Evolutionary conservation across 2,329 filamentous ascomycete genomes (phyloP).

Genomic region (Aureobasidium leucospermi): DNA sequence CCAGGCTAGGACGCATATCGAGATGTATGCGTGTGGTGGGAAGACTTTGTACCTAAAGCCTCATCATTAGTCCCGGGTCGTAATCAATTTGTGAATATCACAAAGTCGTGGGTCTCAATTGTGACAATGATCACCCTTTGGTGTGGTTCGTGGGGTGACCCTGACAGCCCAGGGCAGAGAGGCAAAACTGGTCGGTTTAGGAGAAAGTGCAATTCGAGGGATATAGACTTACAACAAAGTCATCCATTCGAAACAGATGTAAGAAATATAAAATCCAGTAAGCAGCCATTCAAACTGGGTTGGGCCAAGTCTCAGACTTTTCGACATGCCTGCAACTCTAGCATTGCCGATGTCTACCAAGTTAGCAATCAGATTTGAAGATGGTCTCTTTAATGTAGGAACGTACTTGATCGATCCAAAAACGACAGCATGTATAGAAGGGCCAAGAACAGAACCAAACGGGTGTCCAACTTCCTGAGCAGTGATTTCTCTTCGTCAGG

Average conservation of each 20-base stretch:
- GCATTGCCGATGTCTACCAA: slow-evolving; percentile 44
- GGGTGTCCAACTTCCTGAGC: slow-evolving; percentile 64
- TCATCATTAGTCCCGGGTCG: background rate
- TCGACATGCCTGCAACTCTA: slow-evolving; percentile 50
- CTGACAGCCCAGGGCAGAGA: background rate
- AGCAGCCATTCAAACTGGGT: slow-evolving; percentile 55
- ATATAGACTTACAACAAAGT: slow-evolving; percentile 42
- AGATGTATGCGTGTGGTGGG: slow-evolving; percentile 55
- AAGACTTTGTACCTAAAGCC: slow-evolving; percentile 45
- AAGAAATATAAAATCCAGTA: slow-evolving; percentile 57
- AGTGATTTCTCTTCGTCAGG: slow-evolving; percentile 66
- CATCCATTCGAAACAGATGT: slow-evolving; percentile 61
- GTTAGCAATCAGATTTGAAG: background rate
- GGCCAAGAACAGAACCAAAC: slow-evolving; percentile 72
- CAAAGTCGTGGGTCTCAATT: background rate
- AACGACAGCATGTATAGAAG: slow-evolving; percentile 80
- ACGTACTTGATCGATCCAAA: slow-evolving; percentile 73
- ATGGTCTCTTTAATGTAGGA: slow-evolving; percentile 14
- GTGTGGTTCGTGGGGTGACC: background rate
- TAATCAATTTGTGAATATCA: too few relatives aligned
- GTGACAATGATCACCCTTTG: background rate
- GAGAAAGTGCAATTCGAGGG: background rate
- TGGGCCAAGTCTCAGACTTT: slow-evolving; percentile 48
- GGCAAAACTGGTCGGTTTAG: too few relatives aligned
- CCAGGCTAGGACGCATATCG: slow-evolving; percentile 65